Evolutionary conservation across 1,139 yeast species (phyloP).

Genomic region (Lipomyces yarrowii): DNA sequence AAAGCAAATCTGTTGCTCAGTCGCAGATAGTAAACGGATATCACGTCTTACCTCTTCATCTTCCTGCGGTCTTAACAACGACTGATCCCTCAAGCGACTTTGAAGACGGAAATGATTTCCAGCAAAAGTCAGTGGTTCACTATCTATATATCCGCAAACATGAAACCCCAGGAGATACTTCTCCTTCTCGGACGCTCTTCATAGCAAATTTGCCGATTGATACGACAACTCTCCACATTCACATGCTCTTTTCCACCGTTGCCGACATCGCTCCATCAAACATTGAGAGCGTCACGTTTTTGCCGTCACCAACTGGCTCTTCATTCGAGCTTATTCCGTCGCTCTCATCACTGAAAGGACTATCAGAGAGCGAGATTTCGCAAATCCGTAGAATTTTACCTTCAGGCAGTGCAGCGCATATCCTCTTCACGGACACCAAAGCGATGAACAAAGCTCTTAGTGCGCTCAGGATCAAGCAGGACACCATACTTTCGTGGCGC

Average conservation of each 20-base stretch:
- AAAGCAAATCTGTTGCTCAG: neutral
- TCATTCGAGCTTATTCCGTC: conserved; percentile 11
- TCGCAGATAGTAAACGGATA: conserved; percentile 14
- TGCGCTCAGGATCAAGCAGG: conserved; percentile 6
- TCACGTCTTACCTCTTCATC: conserved; percentile 14
- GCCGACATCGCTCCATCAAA: conserved; percentile 9
- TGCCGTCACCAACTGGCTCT: conserved; percentile 20
- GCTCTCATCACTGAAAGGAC: conserved; percentile 16
- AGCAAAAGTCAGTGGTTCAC: conserved; percentile 11
- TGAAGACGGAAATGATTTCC: conserved; percentile 1
- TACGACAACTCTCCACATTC: conserved; percentile 32
- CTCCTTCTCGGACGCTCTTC: conserved; percentile 27
- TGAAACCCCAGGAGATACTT: conserved; percentile 15
- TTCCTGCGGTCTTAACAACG: neutral
- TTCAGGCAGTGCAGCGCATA: conserved; percentile 21
- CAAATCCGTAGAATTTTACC: conserved; percentile 26
- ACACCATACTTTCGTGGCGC: neutral
- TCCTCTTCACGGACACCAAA: conserved; percentile 6
- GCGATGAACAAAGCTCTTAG: conserved; percentile 4
- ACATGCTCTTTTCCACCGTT: conserved; percentile 23
- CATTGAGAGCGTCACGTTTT: conserved; percentile 30
- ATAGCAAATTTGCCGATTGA: conserved; percentile 35
- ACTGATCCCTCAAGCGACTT: neutral
- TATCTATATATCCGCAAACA: conserved; percentile 32
- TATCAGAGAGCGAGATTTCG: conserved; percentile 13